Evolutionary conservation across 2,329 filamentous ascomycete genomes (phyloP).

Genomic region (Cryphonectria japonica): DNA sequence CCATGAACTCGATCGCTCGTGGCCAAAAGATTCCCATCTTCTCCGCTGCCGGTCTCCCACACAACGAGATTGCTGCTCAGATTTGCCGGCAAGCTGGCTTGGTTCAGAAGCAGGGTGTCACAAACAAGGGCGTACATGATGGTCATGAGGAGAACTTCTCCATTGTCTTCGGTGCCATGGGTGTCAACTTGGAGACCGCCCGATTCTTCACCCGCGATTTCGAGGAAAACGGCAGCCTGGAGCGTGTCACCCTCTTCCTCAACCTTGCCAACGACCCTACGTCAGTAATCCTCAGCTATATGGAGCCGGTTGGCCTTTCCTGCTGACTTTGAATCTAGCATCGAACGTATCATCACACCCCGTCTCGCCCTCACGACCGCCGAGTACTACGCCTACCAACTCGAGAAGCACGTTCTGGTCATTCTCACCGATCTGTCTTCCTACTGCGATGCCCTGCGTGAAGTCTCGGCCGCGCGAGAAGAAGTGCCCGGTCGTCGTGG

Average conservation of each 20-base stretch:
- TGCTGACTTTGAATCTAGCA: conserved; percentile 55
- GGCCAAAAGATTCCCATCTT: conserved; percentile 99
- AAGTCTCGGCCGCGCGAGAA: conserved; percentile 96
- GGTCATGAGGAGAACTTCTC: conserved; percentile 99
- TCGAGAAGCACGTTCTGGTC: conserved; percentile 99
- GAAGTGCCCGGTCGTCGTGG: conserved; percentile 99
- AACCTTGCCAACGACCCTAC: conserved; percentile 99
- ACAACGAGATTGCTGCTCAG: conserved; percentile 99
- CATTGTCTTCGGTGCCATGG: conserved; percentile 99
- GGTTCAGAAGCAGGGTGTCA: conserved; percentile 75
- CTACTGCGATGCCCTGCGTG: conserved; percentile 98
- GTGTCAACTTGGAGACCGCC: conserved; percentile 98
- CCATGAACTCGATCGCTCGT: conserved; percentile 97
- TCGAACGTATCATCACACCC: conserved; percentile 99
- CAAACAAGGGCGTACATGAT: conserved; percentile 94
- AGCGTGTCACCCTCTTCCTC: conserved; percentile 95
- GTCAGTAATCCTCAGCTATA: conserved; percentile 54
- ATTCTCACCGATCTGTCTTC: conserved; percentile 97
- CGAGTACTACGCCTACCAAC: conserved; percentile 99
- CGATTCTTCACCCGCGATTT: conserved; percentile 99
- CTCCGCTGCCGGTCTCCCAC: conserved; percentile 95
- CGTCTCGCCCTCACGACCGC: conserved; percentile 97
- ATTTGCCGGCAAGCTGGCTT: conserved; percentile 97
- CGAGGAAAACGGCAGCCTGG: conserved; percentile 98
- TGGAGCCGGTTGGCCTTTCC: neutral